Conservation (phyloP, 345 rosid species). For the Raphanus raphanistrum region DNA sequence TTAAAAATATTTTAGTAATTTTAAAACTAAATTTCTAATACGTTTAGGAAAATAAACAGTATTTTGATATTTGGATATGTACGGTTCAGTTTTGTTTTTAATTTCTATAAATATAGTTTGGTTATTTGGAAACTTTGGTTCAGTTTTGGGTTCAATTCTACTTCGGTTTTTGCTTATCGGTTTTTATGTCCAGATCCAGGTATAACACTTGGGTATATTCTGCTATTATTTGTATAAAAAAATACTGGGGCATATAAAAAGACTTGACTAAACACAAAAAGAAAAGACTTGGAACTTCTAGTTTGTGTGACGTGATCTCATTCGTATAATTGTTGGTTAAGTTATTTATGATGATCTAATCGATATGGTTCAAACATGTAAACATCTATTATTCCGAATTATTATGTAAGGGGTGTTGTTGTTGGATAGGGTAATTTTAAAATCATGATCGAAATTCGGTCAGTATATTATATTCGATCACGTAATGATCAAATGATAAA, state of each 20-base stretch:
- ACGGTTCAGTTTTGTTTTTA: too few species aligned
- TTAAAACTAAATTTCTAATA: too few species aligned
- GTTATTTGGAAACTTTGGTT: too few species aligned
- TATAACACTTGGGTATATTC: too few species aligned
- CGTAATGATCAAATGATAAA: background rate
- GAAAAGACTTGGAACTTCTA: background rate
- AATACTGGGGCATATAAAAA: background rate
- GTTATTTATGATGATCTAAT: background rate
- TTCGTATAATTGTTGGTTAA: background rate
- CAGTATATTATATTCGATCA: conserved; percentile 16
- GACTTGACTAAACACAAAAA: background rate
- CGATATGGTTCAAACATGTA: background rate
- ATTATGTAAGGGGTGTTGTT: background rate
- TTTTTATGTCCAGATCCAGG: too few species aligned
- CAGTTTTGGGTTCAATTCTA: too few species aligned
- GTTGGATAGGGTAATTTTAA: background rate
- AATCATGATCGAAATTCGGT: conserved; percentile 12
- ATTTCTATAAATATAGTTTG: too few species aligned
- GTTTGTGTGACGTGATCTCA: background rate
- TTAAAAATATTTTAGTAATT: too few species aligned
- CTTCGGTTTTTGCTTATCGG: too few species aligned
- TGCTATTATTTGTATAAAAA: too few species aligned
- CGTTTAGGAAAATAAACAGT: too few species aligned
- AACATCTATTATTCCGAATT: background rate
- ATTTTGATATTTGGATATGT: too few species aligned